Evolutionary conservation across 2,329 filamentous ascomycete species (phyloP), one percentile per base, ranked within the genome.

Genomic region (Pseudopyrenochaeta lycopersici): DNA sequence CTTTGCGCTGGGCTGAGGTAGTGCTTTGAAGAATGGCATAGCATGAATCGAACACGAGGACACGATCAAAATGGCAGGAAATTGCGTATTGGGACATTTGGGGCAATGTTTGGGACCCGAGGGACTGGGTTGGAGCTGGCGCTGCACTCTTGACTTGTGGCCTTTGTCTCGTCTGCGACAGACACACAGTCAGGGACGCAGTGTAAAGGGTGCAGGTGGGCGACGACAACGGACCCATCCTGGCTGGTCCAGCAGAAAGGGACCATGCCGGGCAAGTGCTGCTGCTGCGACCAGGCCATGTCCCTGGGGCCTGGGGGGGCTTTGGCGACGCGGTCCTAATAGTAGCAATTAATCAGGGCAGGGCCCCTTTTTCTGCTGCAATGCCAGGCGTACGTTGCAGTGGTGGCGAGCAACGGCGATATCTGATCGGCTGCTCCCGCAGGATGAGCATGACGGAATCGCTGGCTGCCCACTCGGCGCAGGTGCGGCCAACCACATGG

Each of bases 391-490:
- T 23, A 21, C 41, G 33, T 41, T 11, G 20, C n/a, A 5, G n/a
- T 23, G 3, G 41, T 31, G 30, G 27, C 32, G 23, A 27, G 20
- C 15, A 36, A 49, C 30, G 11, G 46, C 48, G 35, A 55, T 46
- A 60, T 60, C 52, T 60, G 27, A 36, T 60, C 66, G 67, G 66
- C 59, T 68, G 61, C 66, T 69, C 66, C 67, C 67, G 67, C 62
- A 45, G 53, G 49, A 59, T 46, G 50, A 46, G 44, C 47, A 58
- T 62, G 64, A 62, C 58, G 59, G 52, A 58, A 58, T 54, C 39
- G 35, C 49, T 30, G 46, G 35, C 49, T 30, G 46, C 46, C 52
- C 54, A 20, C 54, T 60, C 45, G 58, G 40, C 53, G 55, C 51
- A 58, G 53, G 46, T 54, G 46, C 51, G 50, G 50, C 53, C 58